Evolutionary conservation across 2,329 filamentous ascomycete genomes (phyloP), one percentile per base, ranked within the genome.

Genomic region (Apiospora arundinis): DNA sequence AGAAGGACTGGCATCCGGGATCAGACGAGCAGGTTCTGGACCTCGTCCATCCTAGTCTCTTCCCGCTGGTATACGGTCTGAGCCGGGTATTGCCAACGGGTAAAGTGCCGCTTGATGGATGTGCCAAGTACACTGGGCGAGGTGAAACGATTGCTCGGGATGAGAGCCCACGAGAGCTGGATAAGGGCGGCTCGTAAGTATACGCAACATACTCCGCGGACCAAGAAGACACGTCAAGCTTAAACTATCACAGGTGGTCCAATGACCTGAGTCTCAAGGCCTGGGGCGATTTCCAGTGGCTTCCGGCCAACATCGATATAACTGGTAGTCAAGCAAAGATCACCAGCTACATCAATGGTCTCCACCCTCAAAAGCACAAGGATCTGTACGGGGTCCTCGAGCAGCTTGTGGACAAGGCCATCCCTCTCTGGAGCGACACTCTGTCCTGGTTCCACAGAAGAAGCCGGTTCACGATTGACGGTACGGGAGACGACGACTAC

Each of bases 31-130:
- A 82, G 74, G 88, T 92, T 1, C 84, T 87, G 4, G 86, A 91
- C 75, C 80, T 92, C 2, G 84, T 92, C 18, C 85, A 91, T 74
- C 88, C 89, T 7, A 91, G 88, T 1, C 80, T 91, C 69, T 91
- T 86, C 72, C 89, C 89, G 0, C 78, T 91, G 0, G 79, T 88
- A 0, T 88, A 86, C 71, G 82, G 83, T 3, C 32, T 63, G 77
- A 78, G 69, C 28, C 37, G 18, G n/a, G 56, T 63, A 2, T 23
- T 63, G 8, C 56, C 56, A 11, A 9, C n/a, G 28, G 56, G 56
- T 12, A n/a, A 63, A n/a, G 56, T 63, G 7, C 56, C 56, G 28
- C 56, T 63, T 12, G 32, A 63, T n/a, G 56, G n/a, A 6, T 63
- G 56, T 63, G 32, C 32, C 32, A 40, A 63, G 32, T 63, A 63